Base-by-base conservation (phyloP, 2,329 filamentous ascomycete species). In the Shiraia sp. region DNA sequence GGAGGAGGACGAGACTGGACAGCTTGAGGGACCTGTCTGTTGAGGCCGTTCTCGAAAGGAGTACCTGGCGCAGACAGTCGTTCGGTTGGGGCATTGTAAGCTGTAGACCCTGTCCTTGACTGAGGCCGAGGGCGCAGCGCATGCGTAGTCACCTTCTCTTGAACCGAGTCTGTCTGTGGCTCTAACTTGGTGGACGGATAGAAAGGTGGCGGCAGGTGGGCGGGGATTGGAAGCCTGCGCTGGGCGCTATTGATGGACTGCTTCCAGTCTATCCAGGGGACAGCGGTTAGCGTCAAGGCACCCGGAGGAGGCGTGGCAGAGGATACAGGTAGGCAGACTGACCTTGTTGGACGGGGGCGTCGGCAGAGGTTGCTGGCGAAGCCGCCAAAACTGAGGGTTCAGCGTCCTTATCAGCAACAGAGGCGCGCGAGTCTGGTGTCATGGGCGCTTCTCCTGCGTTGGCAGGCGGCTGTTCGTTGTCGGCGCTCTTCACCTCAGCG, bases 31-130 rank as follows among this genome's bases (percentile, higher is more conserved):
- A 24, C 40, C 22, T 44, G 51, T 10, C 36, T 19, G 10, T 57
- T 48, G 12, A 45, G 35, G n/a, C 56, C 57, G 16, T 55, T 28
- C 24, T 62, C 56, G n/a, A 49, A 40, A 16, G 51, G 66, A 4
- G 67, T 69, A 5, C 69, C 70, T 2, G 72, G 72, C 14, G 66
- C 58, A 10, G 55, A 59, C 6, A 65, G 59, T 14, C 70, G 72
- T 16, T 69, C 67, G 19, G 61, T 57, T 13, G 62, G 57, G 16
- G 66, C 66, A 28, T 68, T 67, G 49, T 74, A 75, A 15, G 71
- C 62, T 29, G 73, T 66, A 29, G 61, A 58, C 26, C 65, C 65
- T 1, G 56, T 51, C 36, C 57, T 64, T 9, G 61, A 55, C 28
- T 52, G 54, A 17, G 54, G 45, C 8, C 50, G 55, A 39, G 68